Conservation (phyloP, 345 rosid species). For the Murraya koenigii region DNA sequence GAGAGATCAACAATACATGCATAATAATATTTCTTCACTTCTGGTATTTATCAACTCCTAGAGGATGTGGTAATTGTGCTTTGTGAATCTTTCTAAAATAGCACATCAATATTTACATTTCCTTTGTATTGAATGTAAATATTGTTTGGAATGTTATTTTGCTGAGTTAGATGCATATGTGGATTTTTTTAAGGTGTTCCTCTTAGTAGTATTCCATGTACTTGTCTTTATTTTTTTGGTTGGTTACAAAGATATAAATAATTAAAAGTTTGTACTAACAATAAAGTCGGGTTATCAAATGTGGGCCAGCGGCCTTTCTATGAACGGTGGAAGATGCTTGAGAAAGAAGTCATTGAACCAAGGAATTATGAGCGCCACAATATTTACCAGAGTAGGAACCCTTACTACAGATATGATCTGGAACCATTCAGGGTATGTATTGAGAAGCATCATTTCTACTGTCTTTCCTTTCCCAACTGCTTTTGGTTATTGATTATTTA, state of each 20-base stretch:
- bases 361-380: slow-evolving; percentile 80
- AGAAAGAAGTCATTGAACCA: slow-evolving; percentile 91
- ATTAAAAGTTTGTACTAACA: slow-evolving; percentile 24
- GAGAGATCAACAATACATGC: background rate
- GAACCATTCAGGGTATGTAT: slow-evolving; percentile 93
- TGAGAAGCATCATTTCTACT: slow-evolving; percentile 2
- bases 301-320: slow-evolving; percentile 83
- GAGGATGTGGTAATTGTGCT: background rate
- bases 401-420: slow-evolving; percentile 80
- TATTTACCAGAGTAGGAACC: slow-evolving; percentile 64
- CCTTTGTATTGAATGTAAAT: background rate
- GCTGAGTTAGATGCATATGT: background rate
- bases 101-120: background rate
- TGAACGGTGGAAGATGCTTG: slow-evolving; percentile 97
- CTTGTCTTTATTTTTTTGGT: background rate
- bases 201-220: background rate
- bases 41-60: background rate
- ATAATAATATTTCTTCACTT: background rate
- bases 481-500: slow-evolving; percentile 18
- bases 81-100: background rate
- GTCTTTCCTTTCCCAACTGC: background rate
- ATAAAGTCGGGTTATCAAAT: slow-evolving; percentile 12
- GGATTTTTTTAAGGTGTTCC: background rate
- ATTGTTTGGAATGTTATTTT: background rate
- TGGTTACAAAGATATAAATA: background rate